Percentiles rank a stretch among this genome's conserved stretches.
These are phyloP conservation scores for Cercophora newfieldiana DNA, from an alignment of 495 filamentous ascomycete species.

Conservation along the genomic window DNA sequence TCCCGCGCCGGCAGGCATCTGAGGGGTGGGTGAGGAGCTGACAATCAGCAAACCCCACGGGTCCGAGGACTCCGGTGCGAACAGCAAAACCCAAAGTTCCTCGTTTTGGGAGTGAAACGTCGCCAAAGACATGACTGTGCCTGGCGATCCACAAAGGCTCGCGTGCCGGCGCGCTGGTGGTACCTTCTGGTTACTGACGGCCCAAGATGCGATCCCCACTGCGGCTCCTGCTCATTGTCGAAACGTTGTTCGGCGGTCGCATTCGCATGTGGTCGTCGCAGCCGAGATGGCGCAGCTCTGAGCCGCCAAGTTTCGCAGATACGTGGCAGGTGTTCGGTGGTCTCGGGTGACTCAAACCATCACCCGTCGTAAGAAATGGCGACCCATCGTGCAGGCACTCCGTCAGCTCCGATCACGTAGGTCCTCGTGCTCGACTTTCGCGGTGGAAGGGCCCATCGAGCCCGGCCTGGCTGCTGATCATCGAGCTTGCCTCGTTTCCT, in stretches of 20 bases:
- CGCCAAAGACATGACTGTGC: neutral
- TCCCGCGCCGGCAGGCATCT: slow-evolving; percentile 2
- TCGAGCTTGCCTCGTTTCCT: slow-evolving; percentile 86
- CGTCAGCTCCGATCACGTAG: slow-evolving; percentile 52
- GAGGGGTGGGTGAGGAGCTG: neutral
- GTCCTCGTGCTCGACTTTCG: slow-evolving; percentile 59
- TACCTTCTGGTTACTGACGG: slow-evolving; percentile 3
- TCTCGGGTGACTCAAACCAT: neutral
- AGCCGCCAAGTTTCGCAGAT: neutral
- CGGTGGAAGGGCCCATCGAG: slow-evolving; percentile 84
- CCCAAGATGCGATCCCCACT: neutral
- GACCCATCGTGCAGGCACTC: slow-evolving; percentile 55
- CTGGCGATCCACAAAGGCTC: slow-evolving; percentile 3
- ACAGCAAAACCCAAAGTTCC: slow-evolving; percentile 1
- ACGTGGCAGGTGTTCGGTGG: neutral
- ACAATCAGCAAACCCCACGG: neutral
- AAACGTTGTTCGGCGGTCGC: neutral
- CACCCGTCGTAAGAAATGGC: slow-evolving; percentile 25
- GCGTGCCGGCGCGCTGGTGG: neutral
- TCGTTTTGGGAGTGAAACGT: neutral
- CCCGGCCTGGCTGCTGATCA: slow-evolving; percentile 77
- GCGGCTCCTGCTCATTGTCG: neutral
- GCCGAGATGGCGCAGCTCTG: neutral
- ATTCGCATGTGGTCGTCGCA: neutral
- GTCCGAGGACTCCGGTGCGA: neutral